phyloP scores from a whole-genome alignment of 2,329 filamentous ascomycete species.

The Alternaria burnsii region DNA sequence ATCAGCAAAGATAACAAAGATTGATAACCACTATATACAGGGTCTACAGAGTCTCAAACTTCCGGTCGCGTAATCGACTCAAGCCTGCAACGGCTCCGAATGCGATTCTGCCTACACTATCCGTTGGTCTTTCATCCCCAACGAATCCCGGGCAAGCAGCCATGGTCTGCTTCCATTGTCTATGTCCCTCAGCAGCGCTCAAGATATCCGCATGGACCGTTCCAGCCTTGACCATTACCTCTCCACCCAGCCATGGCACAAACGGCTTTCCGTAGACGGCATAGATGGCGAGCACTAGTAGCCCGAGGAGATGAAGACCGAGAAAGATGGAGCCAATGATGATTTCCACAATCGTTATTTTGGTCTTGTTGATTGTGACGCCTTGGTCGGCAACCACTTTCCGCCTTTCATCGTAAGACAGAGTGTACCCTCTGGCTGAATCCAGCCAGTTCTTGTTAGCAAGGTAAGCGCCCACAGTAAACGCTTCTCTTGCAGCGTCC shows the following conservation, averaged over 20 bases:
- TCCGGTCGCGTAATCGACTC: neutral
- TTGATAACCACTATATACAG: neutral
- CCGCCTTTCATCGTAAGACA: neutral
- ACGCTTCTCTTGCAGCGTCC: neutral
- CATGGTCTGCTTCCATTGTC: constrained; percentile 1
- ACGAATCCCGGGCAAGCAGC: constrained; percentile 1
- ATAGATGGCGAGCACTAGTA: neutral
- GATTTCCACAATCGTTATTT: neutral
- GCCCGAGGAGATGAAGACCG: neutral
- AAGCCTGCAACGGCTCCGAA: constrained; percentile 1
- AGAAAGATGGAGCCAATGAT: constrained; percentile 3
- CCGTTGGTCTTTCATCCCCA: neutral
- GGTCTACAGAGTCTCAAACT: neutral
- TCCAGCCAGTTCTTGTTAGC: constrained; percentile 4
- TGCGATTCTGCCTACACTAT: neutral
- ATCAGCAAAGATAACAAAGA: neutral
- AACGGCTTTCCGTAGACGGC: neutral
- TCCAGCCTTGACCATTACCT: neutral
- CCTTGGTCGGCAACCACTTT: neutral
- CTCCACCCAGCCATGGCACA: neutral
- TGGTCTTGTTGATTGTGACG: neutral
- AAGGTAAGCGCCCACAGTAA: neutral
- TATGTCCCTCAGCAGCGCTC: neutral
- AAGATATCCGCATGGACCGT: neutral
- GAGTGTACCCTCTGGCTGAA: neutral